These are phyloP conservation scores for Rubus parviflorus DNA, from an alignment of 306 rosid species.

Conservation along the genomic window DNA sequence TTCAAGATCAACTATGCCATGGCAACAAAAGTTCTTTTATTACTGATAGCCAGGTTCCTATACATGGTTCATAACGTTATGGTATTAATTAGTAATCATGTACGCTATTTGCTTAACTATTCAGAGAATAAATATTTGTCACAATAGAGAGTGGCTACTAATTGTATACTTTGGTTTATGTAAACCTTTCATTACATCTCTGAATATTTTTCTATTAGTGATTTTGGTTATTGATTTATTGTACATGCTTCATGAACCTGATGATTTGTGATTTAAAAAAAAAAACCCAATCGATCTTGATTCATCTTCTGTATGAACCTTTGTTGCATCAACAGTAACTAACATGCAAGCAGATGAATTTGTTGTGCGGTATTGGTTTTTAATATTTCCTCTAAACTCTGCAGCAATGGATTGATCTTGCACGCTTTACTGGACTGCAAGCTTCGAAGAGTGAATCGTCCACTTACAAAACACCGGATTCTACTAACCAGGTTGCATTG, in stretches of 20 bases:
- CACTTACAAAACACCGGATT: constrained; percentile 40
- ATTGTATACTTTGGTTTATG: background rate
- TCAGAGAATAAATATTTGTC: background rate
- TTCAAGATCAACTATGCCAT: background rate
- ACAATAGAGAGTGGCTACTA: background rate
- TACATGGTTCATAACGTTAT: background rate
- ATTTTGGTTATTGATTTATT: background rate
- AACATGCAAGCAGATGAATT: background rate
- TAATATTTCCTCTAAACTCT: constrained; percentile 24
- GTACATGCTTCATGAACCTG: background rate
- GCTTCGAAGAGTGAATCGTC: constrained; percentile 51
- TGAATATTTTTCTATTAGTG: background rate
- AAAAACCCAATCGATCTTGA: background rate
- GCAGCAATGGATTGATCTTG: constrained; percentile 99
- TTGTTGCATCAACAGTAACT: background rate
- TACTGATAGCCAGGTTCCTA: background rate
- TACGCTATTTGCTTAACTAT: background rate
- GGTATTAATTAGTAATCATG: constrained; percentile 8
- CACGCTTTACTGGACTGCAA: constrained; percentile 79
- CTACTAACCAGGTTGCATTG: constrained; percentile 53
- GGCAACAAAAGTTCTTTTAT: background rate
- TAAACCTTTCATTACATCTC: background rate
- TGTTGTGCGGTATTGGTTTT: constrained; percentile 2
- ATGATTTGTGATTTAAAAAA: background rate
- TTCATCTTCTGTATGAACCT: constrained; percentile 1